Percentiles rank a stretch among this genome's conserved stretches.
Evolutionary conservation across 805 yeast genomes (phyloP).

Genomic region (Saccharomycopsis olivae): DNA sequence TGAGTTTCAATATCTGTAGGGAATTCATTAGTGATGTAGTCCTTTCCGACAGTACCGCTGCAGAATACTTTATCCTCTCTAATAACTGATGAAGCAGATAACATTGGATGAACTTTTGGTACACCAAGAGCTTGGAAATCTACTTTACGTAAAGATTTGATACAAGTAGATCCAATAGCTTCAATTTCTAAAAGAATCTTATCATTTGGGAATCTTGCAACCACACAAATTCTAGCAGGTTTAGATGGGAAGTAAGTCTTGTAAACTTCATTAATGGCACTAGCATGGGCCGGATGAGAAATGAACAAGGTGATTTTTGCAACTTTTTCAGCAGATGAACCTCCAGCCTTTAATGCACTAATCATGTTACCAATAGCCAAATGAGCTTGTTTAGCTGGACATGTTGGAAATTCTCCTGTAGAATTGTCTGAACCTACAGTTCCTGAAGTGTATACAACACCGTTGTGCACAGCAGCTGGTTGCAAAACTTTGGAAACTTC

Average conservation of each 20-base stretch:
- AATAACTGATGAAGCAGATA: too few species aligned
- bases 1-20: too few species aligned
- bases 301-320: conserved; percentile 42
- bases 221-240: conserved; percentile 46
- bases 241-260: conserved; percentile 33
- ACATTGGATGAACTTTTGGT: too few species aligned
- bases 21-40: too few species aligned
- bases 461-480: too few species aligned
- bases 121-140: too few species aligned
- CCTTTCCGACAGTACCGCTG: too few species aligned
- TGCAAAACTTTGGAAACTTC: too few species aligned
- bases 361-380: conserved; percentile 34
- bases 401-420: conserved; percentile 29
- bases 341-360: conserved; percentile 32
- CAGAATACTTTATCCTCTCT: too few species aligned
- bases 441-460: conserved; percentile 40
- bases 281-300: conserved; percentile 31
- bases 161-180: too few species aligned
- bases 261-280: conserved; percentile 36
- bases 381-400: conserved; percentile 34
- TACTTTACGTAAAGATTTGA: too few species aligned
- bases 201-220: conserved; percentile 41
- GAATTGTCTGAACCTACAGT: conserved; percentile 32
- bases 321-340: conserved; percentile 35
- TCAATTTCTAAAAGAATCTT: conserved; percentile 41